Evolutionary conservation across 2,329 filamentous ascomycete genomes (phyloP).

Genomic region (Talaromyces atroroseus): DNA sequence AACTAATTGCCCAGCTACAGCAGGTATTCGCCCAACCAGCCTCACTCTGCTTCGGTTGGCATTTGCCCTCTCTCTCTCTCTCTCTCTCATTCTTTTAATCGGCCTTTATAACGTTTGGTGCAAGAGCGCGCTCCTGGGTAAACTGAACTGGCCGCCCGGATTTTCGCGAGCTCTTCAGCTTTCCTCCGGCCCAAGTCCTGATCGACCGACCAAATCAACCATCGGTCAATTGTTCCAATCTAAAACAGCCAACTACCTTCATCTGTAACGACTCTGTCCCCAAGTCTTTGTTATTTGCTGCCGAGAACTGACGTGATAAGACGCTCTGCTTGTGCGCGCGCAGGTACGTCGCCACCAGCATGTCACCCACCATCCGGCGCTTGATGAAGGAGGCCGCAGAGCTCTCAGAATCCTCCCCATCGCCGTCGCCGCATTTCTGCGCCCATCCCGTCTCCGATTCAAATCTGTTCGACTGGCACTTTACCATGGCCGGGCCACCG

Average conservation of each 20-base stretch:
- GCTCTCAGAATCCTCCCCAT: constrained; percentile 63
- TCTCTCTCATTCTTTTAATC: neutral
- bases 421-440: constrained; percentile 78
- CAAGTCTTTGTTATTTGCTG: neutral
- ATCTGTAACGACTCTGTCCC: neutral
- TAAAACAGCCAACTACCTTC: neutral
- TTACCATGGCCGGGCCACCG: constrained; percentile 87
- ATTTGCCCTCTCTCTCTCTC: too few relatives aligned
- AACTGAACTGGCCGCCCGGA: too few relatives aligned
- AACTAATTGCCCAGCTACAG: neutral
- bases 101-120: neutral
- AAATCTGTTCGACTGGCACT: constrained; percentile 98
- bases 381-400: constrained; percentile 80
- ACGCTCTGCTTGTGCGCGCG: neutral
- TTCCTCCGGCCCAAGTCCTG: neutral
- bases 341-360: neutral
- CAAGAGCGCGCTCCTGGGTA: neutral
- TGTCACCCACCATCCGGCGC: constrained; percentile 32
- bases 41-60: neutral
- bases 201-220: neutral
- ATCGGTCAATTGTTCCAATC: neutral
- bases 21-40: neutral
- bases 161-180: neutral
- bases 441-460: constrained; percentile 73
- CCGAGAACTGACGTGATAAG: neutral